Evolutionary conservation across 2,329 filamentous ascomycete species (phyloP).

Genomic region (Ceratocystis albifundus): DNA sequence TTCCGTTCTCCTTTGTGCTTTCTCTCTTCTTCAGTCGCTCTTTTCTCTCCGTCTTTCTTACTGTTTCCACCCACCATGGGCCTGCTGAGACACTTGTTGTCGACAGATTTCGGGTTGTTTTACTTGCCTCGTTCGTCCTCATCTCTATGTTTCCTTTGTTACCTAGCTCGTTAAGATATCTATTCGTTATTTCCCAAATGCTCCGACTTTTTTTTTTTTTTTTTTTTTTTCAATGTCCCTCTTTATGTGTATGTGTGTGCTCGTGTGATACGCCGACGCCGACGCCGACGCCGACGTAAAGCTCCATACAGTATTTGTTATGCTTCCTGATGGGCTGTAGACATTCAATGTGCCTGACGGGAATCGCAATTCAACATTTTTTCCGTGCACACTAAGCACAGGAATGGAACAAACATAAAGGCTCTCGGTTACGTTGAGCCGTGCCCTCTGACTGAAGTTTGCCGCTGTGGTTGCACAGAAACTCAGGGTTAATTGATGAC

Average conservation of each 20-base stretch:
- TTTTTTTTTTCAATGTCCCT: not conserved
- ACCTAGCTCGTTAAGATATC: not conserved
- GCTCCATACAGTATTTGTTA: too few species aligned
- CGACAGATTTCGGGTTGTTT: too few species aligned
- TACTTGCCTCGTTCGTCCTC: not conserved
- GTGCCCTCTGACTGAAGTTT: too few species aligned
- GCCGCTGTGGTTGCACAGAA: not conserved
- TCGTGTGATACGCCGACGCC: not conserved
- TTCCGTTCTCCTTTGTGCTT: not conserved
- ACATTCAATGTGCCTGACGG: too few species aligned
- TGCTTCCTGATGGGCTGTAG: too few species aligned
- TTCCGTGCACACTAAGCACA: too few species aligned
- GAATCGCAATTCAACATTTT: too few species aligned
- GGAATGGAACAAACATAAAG: too few species aligned
- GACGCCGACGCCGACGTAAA: too few species aligned
- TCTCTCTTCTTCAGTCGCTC: not conserved
- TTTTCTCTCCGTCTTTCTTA: not conserved
- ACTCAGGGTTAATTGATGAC: slow-evolving; percentile 6
- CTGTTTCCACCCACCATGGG: not conserved
- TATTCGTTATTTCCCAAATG: not conserved
- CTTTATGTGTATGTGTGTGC: not conserved
- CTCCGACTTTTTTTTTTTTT: too few species aligned
- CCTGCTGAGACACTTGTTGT: not conserved
- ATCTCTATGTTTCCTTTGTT: not conserved
- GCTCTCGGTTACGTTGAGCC: too few species aligned